Conservation (phyloP, 495 filamentous ascomycete genomes). For the Penicillium atrosanguineum region DNA sequence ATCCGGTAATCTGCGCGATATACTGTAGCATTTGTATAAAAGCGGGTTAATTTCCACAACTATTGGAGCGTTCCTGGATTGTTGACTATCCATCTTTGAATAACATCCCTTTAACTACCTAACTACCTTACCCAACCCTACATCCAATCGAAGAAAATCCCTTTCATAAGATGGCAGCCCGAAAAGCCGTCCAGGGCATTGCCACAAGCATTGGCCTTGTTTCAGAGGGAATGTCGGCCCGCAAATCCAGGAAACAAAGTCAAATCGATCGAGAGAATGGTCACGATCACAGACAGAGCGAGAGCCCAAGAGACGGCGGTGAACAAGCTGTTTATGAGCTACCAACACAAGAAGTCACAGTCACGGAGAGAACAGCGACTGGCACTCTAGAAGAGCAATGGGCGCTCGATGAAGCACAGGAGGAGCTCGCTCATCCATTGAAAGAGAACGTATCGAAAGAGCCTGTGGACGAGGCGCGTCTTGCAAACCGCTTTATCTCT, state of each 20-base stretch:
- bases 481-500: constrained; percentile 22
- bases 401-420: constrained; percentile 51
- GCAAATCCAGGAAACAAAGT: constrained; percentile 33
- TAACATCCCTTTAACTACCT: no score
- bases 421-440: constrained; percentile 17
- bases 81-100: no score
- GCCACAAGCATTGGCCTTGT: constrained; percentile 50
- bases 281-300: constrained; percentile 5
- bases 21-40: no score
- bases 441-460: not conserved
- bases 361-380: constrained; percentile 6
- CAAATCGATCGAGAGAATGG: constrained; percentile 5
- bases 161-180: not conserved
- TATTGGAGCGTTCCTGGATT: no score
- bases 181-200: constrained; percentile 20
- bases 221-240: constrained; percentile 37
- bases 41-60: no score
- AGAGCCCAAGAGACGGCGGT: constrained; percentile 4
- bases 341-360: not conserved
- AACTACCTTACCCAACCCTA: no score
- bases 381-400: constrained; percentile 42
- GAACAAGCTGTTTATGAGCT: not conserved
- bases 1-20: no score
- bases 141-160: no score
- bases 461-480: not conserved